Conservation (phyloP, 257 asterid genomes). For the Solanum microdontum region DNA sequence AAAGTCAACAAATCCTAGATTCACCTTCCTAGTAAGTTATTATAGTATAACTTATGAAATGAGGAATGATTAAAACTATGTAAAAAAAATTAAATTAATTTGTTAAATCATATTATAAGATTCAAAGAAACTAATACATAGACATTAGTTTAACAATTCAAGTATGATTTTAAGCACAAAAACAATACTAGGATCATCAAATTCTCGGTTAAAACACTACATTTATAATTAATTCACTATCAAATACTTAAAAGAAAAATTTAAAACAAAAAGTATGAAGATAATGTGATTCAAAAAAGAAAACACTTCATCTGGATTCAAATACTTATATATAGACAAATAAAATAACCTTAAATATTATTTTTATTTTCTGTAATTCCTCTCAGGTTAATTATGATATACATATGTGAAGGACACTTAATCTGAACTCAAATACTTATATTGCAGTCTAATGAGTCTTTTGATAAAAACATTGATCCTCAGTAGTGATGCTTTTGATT, state of each 20-base stretch:
- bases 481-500: not conserved
- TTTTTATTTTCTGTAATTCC: too few relatives aligned
- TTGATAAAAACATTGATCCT: not conserved
- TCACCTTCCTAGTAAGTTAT: too few relatives aligned
- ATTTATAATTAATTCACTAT: not conserved
- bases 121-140: too few relatives aligned
- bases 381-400: not conserved
- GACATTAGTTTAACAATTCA: too few relatives aligned
- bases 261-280: not conserved
- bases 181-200: not conserved
- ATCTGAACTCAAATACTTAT: not conserved
- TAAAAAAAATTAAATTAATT: too few relatives aligned
- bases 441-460: not conserved
- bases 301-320: too few relatives aligned
- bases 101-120: too few relatives aligned
- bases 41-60: too few relatives aligned
- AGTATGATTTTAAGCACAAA: not conserved
- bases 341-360: too few relatives aligned
- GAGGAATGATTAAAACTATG: too few relatives aligned
- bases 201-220: not conserved
- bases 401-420: not conserved
- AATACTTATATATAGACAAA: too few relatives aligned
- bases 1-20: too few relatives aligned
- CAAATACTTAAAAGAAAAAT: not conserved
- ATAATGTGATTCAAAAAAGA: not conserved